Conservation (phyloP, 352 stramenopile genomes). For the Phytophthora melonis region DNA sequence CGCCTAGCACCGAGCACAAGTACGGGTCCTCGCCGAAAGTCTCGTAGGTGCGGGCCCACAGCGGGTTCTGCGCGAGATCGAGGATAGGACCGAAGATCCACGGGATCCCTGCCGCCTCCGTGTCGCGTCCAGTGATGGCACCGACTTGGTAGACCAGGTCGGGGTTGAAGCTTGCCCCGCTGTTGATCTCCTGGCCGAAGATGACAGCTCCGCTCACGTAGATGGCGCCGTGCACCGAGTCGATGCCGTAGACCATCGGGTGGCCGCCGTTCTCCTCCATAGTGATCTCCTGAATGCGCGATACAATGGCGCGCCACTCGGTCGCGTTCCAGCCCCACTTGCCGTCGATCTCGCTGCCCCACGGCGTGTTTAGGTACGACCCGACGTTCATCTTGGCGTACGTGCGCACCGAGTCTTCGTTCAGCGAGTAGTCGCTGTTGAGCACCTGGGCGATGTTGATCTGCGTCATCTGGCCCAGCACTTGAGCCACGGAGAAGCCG, state of each 20-base stretch:
- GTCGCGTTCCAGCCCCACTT: constrained; percentile 59
- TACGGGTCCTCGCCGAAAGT: constrained; percentile 94
- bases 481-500: constrained; percentile 54
- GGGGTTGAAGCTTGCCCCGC: constrained; percentile 90
- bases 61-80: constrained; percentile 84
- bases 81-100: constrained; percentile 93
- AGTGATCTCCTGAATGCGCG: constrained; percentile 82
- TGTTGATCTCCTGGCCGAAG: constrained; percentile 91
- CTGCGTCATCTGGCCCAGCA: constrained; percentile 93
- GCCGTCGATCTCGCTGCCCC: constrained; percentile 27
- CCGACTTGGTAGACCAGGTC: constrained; percentile 76
- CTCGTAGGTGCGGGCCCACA: constrained; percentile 92
- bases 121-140: constrained; percentile 84
- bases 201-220: constrained; percentile 86
- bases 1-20: constrained; percentile 75
- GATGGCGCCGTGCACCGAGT: constrained; percentile 93
- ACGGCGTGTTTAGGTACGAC: constrained; percentile 88
- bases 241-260: constrained; percentile 89
- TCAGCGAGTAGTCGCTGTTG: constrained; percentile 62
- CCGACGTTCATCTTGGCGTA: constrained; percentile 85
- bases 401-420: constrained; percentile 63
- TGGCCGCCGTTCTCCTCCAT: constrained; percentile 67
- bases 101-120: constrained; percentile 83
- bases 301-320: constrained; percentile 80
- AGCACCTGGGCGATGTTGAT: constrained; percentile 86